Conservation (phyloP, 208 protist genomes). For the Trypanosoma conorhini region DNA sequence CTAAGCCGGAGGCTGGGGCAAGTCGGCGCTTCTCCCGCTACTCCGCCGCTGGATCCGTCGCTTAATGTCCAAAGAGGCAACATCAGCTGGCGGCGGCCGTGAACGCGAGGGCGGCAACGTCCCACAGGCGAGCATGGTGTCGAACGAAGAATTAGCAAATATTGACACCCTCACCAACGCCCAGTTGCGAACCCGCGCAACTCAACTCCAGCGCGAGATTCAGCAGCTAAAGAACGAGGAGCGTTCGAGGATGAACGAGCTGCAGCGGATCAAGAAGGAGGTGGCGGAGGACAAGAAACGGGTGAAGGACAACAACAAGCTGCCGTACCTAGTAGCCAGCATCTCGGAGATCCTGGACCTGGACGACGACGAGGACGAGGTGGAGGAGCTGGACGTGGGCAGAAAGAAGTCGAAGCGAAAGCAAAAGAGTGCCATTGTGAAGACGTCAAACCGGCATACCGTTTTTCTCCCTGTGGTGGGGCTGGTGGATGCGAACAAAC, state of each 20-base stretch:
- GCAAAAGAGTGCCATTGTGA: constrained; percentile 98
- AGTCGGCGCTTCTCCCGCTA: background rate
- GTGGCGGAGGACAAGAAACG: constrained; percentile 70
- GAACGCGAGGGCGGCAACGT: background rate
- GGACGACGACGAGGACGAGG: constrained; percentile 74
- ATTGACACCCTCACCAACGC: constrained; percentile 77
- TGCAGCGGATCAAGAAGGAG: constrained; percentile 54
- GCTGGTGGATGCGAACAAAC: constrained; percentile 96
- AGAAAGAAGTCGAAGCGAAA: constrained; percentile 55
- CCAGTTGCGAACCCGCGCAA: constrained; percentile 58
- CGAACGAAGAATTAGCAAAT: constrained; percentile 61
- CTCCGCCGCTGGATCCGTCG: background rate
- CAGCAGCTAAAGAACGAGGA: constrained; percentile 66
- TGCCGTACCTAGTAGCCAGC: constrained; percentile 88
- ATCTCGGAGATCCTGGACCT: constrained; percentile 87
- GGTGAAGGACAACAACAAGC: constrained; percentile 80
- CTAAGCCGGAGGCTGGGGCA: background rate
- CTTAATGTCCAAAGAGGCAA: constrained; percentile 15
- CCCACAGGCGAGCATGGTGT: constrained; percentile 30
- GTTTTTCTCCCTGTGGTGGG: constrained; percentile 99
- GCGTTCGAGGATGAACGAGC: constrained; percentile 50
- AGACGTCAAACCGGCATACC: constrained; percentile 99
- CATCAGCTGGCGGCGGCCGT: constrained; percentile 6
- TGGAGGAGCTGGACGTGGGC: constrained; percentile 73
- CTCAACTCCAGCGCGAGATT: constrained; percentile 67